Evolutionary conservation across 2,329 filamentous ascomycete genomes (phyloP).

Genomic region (Aspergillus luchuensis): DNA sequence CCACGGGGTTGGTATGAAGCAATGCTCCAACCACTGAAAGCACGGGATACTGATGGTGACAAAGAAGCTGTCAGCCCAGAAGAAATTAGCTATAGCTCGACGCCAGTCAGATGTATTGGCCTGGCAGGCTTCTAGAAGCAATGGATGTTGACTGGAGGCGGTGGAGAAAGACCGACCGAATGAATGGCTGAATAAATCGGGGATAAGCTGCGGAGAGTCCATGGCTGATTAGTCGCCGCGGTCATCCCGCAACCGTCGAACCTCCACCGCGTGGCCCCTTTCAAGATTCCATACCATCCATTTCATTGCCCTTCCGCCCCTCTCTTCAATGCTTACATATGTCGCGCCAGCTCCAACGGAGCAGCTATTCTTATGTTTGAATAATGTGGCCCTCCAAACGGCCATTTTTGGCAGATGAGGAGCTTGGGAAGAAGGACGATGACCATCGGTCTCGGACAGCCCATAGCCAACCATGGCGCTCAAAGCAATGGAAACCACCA

Average conservation of each 20-base stretch:
- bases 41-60: not conserved
- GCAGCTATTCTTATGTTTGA: slow-evolving; percentile 22
- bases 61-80: not conserved
- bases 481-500: slow-evolving; percentile 38
- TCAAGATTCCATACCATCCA: not conserved
- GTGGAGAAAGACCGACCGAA: not conserved
- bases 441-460: slow-evolving; percentile 52
- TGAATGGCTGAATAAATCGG: not conserved
- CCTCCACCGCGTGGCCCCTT: slow-evolving; percentile 1
- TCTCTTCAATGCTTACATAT: slow-evolving; percentile 14
- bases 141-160: not conserved
- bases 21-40: not conserved
- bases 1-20: not conserved
- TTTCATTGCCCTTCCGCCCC: not conserved
- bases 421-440: slow-evolving; percentile 67
- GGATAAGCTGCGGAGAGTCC: slow-evolving; percentile 4
- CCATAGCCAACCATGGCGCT: slow-evolving; percentile 30
- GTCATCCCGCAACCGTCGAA: slow-evolving; percentile 12
- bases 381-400: slow-evolving; percentile 45
- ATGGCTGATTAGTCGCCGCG: slow-evolving; percentile 3
- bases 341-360: slow-evolving; percentile 24
- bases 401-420: slow-evolving; percentile 58
- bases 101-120: not conserved
- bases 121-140: not conserved
- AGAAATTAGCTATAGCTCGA: not conserved